Evolutionary conservation across 148 eudicot species (phyloP).

Genomic region (Cornus kousa): DNA sequence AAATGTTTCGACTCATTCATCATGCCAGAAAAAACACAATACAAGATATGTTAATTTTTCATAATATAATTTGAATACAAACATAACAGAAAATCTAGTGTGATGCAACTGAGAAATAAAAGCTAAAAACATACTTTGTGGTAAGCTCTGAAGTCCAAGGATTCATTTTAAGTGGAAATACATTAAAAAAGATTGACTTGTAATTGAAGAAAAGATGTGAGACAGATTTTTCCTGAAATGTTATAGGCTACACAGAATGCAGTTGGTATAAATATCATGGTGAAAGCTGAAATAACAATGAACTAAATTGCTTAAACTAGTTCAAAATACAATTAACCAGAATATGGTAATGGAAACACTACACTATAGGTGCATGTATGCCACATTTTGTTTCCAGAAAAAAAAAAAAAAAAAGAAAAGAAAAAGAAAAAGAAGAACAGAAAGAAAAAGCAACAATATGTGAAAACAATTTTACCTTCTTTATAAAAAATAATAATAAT

Average conservation of each 20-base stretch:
- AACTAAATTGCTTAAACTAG: background rate
- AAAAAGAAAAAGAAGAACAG: no score
- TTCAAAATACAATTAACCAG: background rate
- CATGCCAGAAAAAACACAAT: background rate
- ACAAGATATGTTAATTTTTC: background rate
- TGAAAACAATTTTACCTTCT: background rate
- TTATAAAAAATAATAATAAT: no score
- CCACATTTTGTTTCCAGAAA: background rate
- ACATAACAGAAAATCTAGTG: background rate
- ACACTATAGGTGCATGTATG: background rate
- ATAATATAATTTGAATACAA: background rate
- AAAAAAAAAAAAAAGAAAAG: background rate
- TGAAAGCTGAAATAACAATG: background rate
- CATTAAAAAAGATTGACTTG: background rate
- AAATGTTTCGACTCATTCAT: slow-evolving; percentile 2
- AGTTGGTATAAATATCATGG: background rate
- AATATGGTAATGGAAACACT: background rate
- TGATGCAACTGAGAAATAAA: background rate
- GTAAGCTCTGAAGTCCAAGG: slow-evolving; percentile 1
- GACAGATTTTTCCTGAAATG: background rate
- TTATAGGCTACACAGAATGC: background rate
- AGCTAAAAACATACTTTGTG: background rate
- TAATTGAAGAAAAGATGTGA: background rate
- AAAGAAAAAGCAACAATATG: no score
- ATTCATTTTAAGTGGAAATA: background rate